phyloP scores from a whole-genome alignment of 2,329 filamentous ascomycete genomes.

The Fusarium papillatum region DNA sequence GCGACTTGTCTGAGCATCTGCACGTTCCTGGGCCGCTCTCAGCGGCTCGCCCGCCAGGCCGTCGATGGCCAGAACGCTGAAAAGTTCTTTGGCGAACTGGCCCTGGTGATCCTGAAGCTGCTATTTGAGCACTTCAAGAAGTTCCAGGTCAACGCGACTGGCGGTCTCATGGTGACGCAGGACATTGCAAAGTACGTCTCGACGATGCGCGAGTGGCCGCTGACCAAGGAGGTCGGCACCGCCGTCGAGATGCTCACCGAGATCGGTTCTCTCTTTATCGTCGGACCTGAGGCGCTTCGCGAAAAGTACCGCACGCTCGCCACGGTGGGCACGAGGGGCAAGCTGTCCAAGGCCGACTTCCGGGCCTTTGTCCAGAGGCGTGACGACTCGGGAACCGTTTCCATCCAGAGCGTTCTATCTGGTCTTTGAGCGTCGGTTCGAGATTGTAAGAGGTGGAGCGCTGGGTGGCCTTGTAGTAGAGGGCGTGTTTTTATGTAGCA shows the following conservation, averaged over 20 bases:
- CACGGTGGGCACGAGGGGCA: conserved; percentile 61
- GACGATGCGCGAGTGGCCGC: conserved; percentile 85
- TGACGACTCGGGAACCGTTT: conserved; percentile 85
- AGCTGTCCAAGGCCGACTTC: conserved; percentile 77
- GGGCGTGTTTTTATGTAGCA: conserved; percentile 23
- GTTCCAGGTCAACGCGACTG: conserved; percentile 92
- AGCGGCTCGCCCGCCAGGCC: conserved; percentile 73
- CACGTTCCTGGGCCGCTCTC: conserved; percentile 81
- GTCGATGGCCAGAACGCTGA: conserved; percentile 89
- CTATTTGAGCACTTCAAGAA: conserved; percentile 95
- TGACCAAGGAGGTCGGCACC: conserved; percentile 75
- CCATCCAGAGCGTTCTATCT: conserved; percentile 86
- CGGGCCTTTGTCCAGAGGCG: conserved; percentile 87
- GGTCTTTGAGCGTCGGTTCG: conserved; percentile 57
- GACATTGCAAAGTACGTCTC: conserved; percentile 95
- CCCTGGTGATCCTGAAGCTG: conserved; percentile 80
- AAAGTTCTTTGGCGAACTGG: conserved; percentile 86
- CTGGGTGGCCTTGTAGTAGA: conserved; percentile 20
- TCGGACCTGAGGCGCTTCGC: conserved; percentile 83
- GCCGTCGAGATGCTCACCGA: conserved; percentile 90
- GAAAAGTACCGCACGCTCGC: conserved; percentile 76
- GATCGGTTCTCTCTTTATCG: conserved; percentile 95
- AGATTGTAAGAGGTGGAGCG: conserved; percentile 11
- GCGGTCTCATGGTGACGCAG: conserved; percentile 94
- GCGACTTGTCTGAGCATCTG: conserved; percentile 86